These are phyloP conservation scores for Orbilia ellipsospora DNA, from an alignment of 2,329 filamentous ascomycete species.

Conservation along the genomic window DNA sequence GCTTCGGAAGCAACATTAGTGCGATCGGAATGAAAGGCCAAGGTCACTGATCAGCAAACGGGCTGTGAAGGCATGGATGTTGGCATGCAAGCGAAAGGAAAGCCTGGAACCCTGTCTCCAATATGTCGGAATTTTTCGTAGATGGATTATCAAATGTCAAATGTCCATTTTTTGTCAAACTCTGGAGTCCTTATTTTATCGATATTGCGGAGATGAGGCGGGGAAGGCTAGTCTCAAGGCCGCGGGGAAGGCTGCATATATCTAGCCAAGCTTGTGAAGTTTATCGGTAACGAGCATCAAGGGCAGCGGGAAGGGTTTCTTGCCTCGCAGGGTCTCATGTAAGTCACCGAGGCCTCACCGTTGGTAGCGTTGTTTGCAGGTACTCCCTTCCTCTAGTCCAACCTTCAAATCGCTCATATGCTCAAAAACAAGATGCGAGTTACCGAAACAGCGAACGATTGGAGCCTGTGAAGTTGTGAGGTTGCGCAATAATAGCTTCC, in stretches of 20 bases:
- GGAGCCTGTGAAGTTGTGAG: no score
- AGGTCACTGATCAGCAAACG: conserved; percentile 30
- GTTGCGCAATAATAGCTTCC: no score
- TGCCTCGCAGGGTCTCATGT: conserved; percentile 7
- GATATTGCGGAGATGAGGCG: conserved; percentile 6
- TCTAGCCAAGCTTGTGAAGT: conserved; percentile 1
- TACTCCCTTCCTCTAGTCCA: not conserved
- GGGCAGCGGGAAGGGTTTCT: not conserved
- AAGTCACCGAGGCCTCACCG: not conserved
- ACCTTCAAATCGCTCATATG: conserved; percentile 13
- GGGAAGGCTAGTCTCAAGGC: not conserved
- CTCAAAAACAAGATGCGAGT: not conserved
- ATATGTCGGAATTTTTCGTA: conserved; percentile 1
- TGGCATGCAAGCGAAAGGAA: conserved; percentile 22
- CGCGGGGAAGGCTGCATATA: not conserved
- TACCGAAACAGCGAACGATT: no score
- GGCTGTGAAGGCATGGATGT: conserved; percentile 23
- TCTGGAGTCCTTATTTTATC: conserved; percentile 1
- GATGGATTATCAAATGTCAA: conserved; percentile 7
- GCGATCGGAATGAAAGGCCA: conserved; percentile 36
- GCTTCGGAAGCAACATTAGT: conserved; percentile 43
- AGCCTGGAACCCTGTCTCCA: conserved; percentile 16
- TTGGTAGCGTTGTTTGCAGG: not conserved
- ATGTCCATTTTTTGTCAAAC: not conserved
- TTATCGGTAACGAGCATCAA: not conserved